Conservation (phyloP, 768 basidiomycete genomes). For the Asterophora lycoperdoides region DNA sequence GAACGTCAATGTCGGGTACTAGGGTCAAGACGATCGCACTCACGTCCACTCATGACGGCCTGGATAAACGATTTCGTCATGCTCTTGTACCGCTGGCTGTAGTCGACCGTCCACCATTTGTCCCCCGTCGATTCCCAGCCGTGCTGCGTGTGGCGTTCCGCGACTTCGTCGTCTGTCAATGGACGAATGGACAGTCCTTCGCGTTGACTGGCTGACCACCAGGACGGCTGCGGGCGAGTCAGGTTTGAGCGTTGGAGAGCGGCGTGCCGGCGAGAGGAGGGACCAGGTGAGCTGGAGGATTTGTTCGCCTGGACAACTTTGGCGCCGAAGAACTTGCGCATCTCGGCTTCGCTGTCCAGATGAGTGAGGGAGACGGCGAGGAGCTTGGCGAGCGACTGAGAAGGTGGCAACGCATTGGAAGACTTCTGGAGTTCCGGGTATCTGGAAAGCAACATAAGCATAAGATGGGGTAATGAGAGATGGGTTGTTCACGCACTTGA, state of each 20-base stretch:
- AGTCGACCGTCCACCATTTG: conserved; percentile 88
- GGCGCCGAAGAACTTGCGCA: conserved; percentile 91
- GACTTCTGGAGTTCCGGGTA: conserved; percentile 50
- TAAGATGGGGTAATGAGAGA: background rate
- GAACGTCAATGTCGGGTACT: no score
- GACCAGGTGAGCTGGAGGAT: conserved; percentile 29
- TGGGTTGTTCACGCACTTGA: conserved; percentile 53
- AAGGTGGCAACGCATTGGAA: conserved; percentile 23
- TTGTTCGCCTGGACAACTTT: conserved; percentile 75
- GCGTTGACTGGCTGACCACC: conserved; percentile 66
- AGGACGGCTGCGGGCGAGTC: conserved; percentile 69
- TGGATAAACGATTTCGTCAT: conserved; percentile 78
- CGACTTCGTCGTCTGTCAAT: conserved; percentile 52
- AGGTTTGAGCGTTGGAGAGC: conserved; percentile 60
- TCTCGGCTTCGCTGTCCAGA: conserved; percentile 86
- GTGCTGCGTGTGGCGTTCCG: conserved; percentile 24
- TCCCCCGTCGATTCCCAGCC: conserved; percentile 41
- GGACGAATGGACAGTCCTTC: conserved; percentile 70
- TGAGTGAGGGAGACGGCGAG: conserved; percentile 76
- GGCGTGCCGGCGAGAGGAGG: conserved; percentile 32
- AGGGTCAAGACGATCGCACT: conserved; percentile 12
- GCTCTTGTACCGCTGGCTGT: conserved; percentile 79
- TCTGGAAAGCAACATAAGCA: conserved; percentile 24
- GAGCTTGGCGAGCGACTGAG: conserved; percentile 45
- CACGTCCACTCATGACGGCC: conserved; percentile 79